Evolutionary conservation across 192 early-diverging fungal genomes (phyloP).

Genomic region (Coemansia sp.): DNA sequence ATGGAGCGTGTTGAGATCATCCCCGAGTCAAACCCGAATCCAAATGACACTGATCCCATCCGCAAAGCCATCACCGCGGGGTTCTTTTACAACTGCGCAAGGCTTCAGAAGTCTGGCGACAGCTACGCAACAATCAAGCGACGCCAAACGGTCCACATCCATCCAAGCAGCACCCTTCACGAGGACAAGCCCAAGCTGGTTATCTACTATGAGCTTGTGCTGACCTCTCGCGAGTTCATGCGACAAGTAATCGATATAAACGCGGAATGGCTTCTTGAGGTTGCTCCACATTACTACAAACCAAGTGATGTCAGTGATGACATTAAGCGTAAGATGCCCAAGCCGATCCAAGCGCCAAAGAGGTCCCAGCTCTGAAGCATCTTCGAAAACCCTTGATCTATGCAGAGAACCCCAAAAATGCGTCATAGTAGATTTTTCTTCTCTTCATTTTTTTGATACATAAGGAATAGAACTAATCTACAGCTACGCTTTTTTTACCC

Average conservation of each 20-base stretch:
- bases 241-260: constrained; percentile 91
- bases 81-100: constrained; percentile 93
- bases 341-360: constrained; percentile 19
- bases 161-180: constrained; percentile 82
- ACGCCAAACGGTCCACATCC: constrained; percentile 86
- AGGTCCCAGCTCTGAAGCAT: not conserved
- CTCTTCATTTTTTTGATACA: not conserved
- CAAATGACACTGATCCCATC: constrained; percentile 80
- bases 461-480: not conserved
- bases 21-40: constrained; percentile 78
- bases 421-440: not conserved
- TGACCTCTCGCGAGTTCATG: constrained; percentile 96
- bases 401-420: no score
- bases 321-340: constrained; percentile 52
- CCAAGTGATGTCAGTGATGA: constrained; percentile 67
- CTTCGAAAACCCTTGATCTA: no score
- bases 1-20: constrained; percentile 91
- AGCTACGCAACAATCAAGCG: constrained; percentile 90
- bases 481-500: not conserved
- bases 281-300: constrained; percentile 94
- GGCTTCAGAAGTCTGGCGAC: constrained; percentile 83
- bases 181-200: constrained; percentile 84
- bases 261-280: constrained; percentile 72
- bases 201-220: constrained; percentile 88
- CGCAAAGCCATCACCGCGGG: constrained; percentile 92